Conservation (phyloP, 345 rosid genomes). For the Kandelia obovata region DNA sequence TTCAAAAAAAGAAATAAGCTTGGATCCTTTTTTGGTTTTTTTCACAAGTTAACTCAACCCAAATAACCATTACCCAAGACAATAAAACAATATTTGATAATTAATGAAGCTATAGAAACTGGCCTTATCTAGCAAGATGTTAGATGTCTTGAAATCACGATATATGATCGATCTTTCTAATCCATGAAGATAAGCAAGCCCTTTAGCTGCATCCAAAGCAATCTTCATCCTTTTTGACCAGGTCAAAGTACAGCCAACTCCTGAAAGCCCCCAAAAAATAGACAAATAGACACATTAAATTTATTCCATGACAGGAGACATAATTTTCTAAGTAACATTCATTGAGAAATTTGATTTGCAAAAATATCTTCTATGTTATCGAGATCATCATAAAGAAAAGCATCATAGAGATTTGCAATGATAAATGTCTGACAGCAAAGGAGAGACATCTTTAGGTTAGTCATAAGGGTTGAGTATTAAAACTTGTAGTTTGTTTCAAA, state of each 20-base stretch:
- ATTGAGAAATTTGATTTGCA: no score
- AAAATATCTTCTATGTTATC: no score
- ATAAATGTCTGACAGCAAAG: no score
- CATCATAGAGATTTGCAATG: no score
- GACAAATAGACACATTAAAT: conserved; percentile 5
- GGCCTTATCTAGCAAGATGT: conserved; percentile 83
- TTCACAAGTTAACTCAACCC: background rate
- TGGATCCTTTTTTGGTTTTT: no score
- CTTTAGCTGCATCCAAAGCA: conserved; percentile 88
- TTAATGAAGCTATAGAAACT: conserved; percentile 22
- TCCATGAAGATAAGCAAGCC: conserved; percentile 94
- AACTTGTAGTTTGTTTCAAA: no score
- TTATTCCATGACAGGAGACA: background rate
- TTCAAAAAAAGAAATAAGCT: background rate
- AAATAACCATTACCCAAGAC: background rate
- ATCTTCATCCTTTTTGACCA: conserved; percentile 95
- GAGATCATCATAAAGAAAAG: no score
- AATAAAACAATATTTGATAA: background rate
- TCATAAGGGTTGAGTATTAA: no score
- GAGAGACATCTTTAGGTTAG: no score
- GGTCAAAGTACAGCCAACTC: conserved; percentile 81
- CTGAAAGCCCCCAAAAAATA: conserved; percentile 35
- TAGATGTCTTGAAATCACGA: conserved; percentile 97
- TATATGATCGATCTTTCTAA: conserved; percentile 86
- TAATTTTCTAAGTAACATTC: background rate